Conservation (phyloP, 1,284 basidiomycete genomes). For the Boletus semigastroideus region DNA sequence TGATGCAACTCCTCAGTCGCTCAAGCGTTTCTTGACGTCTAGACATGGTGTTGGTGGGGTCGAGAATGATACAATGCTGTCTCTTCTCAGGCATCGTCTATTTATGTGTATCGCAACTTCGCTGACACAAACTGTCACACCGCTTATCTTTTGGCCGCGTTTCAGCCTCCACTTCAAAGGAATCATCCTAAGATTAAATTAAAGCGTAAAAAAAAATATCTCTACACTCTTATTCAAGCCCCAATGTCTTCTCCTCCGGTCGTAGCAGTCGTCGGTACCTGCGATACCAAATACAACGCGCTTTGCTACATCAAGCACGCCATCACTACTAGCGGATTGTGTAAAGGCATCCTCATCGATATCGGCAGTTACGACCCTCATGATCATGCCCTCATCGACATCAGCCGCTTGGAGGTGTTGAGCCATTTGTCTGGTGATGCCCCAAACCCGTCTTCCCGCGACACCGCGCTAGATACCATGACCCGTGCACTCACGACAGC, state of each 20-base stretch:
- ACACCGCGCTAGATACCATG: conserved; percentile 17
- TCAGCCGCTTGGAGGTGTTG: conserved; percentile 24
- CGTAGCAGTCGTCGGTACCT: conserved; percentile 30
- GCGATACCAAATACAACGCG: conserved; percentile 29
- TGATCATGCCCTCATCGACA: conserved; percentile 18
- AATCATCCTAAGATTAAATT: no score
- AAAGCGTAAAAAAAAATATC: no score
- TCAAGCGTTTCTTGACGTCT: conserved; percentile 18
- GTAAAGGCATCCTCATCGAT: conserved; percentile 27
- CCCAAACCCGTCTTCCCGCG: conserved; percentile 6
- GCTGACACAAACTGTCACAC: conserved; percentile 11
- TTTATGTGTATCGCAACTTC: no score
- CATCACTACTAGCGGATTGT: conserved; percentile 8
- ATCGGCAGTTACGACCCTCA: conserved; percentile 19
- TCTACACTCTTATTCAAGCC: conserved; percentile 6
- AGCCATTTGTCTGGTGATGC: not conserved
- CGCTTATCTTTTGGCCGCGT: not conserved
- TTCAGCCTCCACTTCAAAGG: no score
- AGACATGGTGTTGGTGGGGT: conserved; percentile 26
- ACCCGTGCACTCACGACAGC: conserved; percentile 18
- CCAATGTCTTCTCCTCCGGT: conserved; percentile 17
- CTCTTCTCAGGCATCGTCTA: conserved; percentile 18
- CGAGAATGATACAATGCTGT: conserved; percentile 16
- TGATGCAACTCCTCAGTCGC: conserved; percentile 15
- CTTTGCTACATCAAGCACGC: conserved; percentile 24